Evolutionary conservation across 306 rosid species (phyloP).

Genomic region (Rosa persica): DNA sequence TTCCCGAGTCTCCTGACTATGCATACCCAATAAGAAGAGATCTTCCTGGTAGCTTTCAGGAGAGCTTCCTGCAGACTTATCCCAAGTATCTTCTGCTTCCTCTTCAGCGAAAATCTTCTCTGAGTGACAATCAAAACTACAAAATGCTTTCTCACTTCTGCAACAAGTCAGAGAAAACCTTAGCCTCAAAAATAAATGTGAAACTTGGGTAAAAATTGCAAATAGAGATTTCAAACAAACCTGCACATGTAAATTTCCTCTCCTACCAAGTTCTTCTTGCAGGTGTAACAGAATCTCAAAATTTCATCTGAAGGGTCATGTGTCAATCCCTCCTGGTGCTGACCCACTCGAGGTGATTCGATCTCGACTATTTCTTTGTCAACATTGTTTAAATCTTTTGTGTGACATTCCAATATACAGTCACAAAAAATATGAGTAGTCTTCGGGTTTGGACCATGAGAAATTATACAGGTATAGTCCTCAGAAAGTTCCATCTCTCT

Average conservation of each 20-base stretch:
- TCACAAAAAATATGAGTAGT: constrained; percentile 83
- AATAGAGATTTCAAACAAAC: constrained; percentile 38
- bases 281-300: constrained; percentile 46
- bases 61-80: constrained; percentile 46
- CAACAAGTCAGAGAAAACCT: constrained; percentile 23
- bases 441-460: constrained; percentile 91
- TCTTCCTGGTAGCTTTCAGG: constrained; percentile 58
- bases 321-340: constrained; percentile 31
- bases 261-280: constrained; percentile 56
- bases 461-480: constrained; percentile 92
- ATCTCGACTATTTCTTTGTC: constrained; percentile 42
- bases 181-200: constrained; percentile 11
- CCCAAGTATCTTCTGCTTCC: constrained; percentile 40
- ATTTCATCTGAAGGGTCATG: constrained; percentile 24
- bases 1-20: constrained; percentile 16
- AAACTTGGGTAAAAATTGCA: background rate
- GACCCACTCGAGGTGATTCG: constrained; percentile 34
- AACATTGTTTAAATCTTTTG: constrained; percentile 50
- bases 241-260: constrained; percentile 47
- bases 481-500: constrained; percentile 85
- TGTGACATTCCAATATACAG: constrained; percentile 72
- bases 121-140: constrained; percentile 54
- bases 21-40: constrained; percentile 59
- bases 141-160: constrained; percentile 69
- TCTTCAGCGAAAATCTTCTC: constrained; percentile 47